Conservation (phyloP, 495 filamentous ascomycete species). For the Podospora didyma region DNA sequence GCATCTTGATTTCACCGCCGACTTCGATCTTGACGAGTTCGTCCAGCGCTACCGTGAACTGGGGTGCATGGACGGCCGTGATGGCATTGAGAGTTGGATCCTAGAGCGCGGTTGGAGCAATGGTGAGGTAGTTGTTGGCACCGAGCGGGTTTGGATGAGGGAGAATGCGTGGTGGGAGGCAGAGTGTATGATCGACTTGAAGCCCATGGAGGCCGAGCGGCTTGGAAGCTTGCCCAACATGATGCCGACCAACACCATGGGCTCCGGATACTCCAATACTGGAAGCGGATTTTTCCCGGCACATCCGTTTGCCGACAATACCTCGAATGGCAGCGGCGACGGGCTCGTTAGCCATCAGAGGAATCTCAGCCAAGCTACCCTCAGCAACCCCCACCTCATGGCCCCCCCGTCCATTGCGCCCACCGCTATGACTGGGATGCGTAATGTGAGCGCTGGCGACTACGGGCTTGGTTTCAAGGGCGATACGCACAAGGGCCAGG, state of each 20-base stretch:
- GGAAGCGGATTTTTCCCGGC: conserved; percentile 69
- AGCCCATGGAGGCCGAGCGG: conserved; percentile 50
- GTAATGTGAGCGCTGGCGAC: conserved; percentile 66
- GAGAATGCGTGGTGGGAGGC: conserved; percentile 97
- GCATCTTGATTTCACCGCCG: conserved; percentile 92
- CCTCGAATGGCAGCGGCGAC: conserved; percentile 63
- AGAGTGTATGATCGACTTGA: conserved; percentile 92
- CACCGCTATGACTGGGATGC: conserved; percentile 59
- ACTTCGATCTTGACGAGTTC: conserved; percentile 95
- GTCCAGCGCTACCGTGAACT: conserved; percentile 72
- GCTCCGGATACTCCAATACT: conserved; percentile 60
- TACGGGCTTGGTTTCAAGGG: conserved; percentile 85
- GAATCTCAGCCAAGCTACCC: conserved; percentile 56
- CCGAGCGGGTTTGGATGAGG: conserved; percentile 90
- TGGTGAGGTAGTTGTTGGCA: conserved; percentile 87
- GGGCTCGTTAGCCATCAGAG: conserved; percentile 62
- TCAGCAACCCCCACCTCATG: conserved; percentile 33
- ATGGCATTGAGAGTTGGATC: conserved; percentile 94
- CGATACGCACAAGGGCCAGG: conserved; percentile 68
- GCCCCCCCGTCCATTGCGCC: conserved; percentile 71
- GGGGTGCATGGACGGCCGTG: conserved; percentile 83
- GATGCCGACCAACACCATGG: conserved; percentile 46
- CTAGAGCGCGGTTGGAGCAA: conserved; percentile 97
- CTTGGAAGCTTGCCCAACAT: conserved; percentile 45
- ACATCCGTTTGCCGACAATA: conserved; percentile 53